Percentiles rank a stretch among this genome's conserved stretches.
Conservation (phyloP, 2,329 filamentous ascomycete species). For the Trichoderma aggressivum region DNA sequence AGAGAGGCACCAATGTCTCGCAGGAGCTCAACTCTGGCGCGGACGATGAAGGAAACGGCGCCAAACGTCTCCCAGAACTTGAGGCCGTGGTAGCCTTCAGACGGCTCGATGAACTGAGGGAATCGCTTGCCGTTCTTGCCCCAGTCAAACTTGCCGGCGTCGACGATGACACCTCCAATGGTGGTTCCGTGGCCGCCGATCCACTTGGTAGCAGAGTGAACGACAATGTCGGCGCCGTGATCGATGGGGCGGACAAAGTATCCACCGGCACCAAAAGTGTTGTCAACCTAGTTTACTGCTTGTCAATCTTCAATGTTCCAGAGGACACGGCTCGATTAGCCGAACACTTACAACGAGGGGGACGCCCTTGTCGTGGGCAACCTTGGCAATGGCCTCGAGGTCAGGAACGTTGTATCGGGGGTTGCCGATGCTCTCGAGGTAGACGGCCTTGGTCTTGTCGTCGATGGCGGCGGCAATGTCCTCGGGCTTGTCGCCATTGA, state of each 20-base stretch:
- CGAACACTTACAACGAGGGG: constrained; percentile 58
- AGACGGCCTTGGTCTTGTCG: constrained; percentile 89
- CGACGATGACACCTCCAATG: constrained; percentile 80
- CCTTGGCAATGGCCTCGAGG: constrained; percentile 78
- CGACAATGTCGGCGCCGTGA: constrained; percentile 88
- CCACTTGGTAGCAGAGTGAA: constrained; percentile 95
- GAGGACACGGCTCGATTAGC: neutral
- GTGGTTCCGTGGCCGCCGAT: constrained; percentile 95
- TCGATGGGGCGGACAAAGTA: constrained; percentile 85
- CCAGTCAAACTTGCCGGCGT: constrained; percentile 93
- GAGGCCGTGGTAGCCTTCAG: constrained; percentile 85
- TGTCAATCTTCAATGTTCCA: neutral
- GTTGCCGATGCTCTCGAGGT: constrained; percentile 90
- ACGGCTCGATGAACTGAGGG: constrained; percentile 87
- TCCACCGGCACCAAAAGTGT: constrained; percentile 91
- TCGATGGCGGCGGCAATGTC: constrained; percentile 82
- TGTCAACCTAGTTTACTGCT: constrained; percentile 63
- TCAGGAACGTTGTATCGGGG: constrained; percentile 91
- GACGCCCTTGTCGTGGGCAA: constrained; percentile 67
- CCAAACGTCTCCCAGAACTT: constrained; percentile 96
- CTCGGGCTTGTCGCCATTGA: constrained; percentile 73
- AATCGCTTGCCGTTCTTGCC: constrained; percentile 78
- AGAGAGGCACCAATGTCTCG: constrained; percentile 80
- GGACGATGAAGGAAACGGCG: constrained; percentile 74
- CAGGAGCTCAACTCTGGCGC: constrained; percentile 83